Base-by-base conservation (phyloP, 768 basidiomycete species). In the Sarcomyxa edulis region DNA sequence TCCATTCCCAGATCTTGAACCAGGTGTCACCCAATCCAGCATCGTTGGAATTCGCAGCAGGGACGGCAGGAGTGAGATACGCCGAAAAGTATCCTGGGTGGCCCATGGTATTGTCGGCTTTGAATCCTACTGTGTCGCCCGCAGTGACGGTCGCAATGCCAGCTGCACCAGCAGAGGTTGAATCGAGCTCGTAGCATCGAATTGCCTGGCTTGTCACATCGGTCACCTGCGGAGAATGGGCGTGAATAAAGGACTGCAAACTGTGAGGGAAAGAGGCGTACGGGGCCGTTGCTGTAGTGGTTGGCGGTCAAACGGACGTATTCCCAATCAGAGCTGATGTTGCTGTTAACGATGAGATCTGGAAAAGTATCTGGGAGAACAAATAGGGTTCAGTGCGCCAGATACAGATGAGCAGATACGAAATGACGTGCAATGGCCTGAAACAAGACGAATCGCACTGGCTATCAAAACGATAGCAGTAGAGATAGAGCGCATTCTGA, bases 1-100 rank as follows among this genome's bases (percentile, higher is more conserved):
- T 41, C 54, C 59, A 60, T 47, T 71, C 60, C 59, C 63, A 68
- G 33, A 68, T 60, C 56, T 69, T 68, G 56, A 68, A 68, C 56
- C 66, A 70, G 11, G 62, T 67, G 41, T 55, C 60, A n/a, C 62
- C 64, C 6, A 61, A 54, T 6, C 66, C 70, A n/a, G 67, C 71
- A 21, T 42, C 50, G 39, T 55, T 55, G 28, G 60, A 63, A 40
- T 63, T 61, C 32, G 60, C 58, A 12, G 58, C 55, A 18, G 60
- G 60, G 23, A 40, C 47, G 4, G 61, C 61, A 7, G 55, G 36
- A 7, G 48, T 56, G 57, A 63, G 45, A 35, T 61, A 61, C 4
- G 59, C 61, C 14, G 31, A 60, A 53, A 39, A 39, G 20, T 39
- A 39, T 7, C 62, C 60, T 21, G 61, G 60, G 44, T 63, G 61